Evolutionary conservation across 2,329 filamentous ascomycete species (phyloP).

Genomic region (Aureobasidium sp.): DNA sequence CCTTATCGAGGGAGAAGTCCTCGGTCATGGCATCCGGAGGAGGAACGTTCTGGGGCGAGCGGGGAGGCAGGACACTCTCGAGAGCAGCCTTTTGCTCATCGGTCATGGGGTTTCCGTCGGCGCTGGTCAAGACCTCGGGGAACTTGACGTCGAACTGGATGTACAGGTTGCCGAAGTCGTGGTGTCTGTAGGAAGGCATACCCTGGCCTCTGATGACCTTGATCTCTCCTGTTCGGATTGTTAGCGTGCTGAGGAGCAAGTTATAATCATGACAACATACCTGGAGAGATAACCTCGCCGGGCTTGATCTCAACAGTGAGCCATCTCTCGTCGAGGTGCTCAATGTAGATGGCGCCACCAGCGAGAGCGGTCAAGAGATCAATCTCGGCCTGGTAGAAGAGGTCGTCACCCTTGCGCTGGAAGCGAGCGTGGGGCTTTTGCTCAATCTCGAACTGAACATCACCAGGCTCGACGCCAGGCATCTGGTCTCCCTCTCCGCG

Average conservation of each 20-base stretch:
- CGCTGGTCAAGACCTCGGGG: constrained; percentile 48
- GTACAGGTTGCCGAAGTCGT: constrained; percentile 92
- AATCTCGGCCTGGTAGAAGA: constrained; percentile 91
- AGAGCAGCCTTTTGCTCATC: constrained; percentile 67
- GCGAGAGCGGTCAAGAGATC: constrained; percentile 91
- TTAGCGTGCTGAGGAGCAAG: constrained; percentile 16
- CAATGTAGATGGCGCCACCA: constrained; percentile 81
- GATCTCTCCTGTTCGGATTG: constrained; percentile 56
- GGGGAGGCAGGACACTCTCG: constrained; percentile 74
- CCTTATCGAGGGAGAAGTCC: constrained; percentile 74
- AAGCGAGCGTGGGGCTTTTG: constrained; percentile 97
- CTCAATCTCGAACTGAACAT: constrained; percentile 97
- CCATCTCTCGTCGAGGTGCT: constrained; percentile 97
- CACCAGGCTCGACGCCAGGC: constrained; percentile 84
- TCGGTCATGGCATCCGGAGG: constrained; percentile 86
- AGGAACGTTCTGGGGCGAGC: constrained; percentile 54
- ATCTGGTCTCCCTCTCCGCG: constrained; percentile 93
- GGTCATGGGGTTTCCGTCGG: constrained; percentile 40
- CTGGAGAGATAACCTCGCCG: constrained; percentile 87
- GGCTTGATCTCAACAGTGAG: constrained; percentile 85
- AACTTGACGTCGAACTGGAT: constrained; percentile 98
- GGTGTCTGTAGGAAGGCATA: constrained; percentile 93
- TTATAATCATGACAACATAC: constrained; percentile 45
- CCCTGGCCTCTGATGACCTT: constrained; percentile 95
- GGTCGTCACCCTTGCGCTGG: constrained; percentile 90